Evolutionary conservation across 306 rosid genomes (phyloP), one percentile per base, ranked within the genome.

Genomic region (Malus asiatica): DNA sequence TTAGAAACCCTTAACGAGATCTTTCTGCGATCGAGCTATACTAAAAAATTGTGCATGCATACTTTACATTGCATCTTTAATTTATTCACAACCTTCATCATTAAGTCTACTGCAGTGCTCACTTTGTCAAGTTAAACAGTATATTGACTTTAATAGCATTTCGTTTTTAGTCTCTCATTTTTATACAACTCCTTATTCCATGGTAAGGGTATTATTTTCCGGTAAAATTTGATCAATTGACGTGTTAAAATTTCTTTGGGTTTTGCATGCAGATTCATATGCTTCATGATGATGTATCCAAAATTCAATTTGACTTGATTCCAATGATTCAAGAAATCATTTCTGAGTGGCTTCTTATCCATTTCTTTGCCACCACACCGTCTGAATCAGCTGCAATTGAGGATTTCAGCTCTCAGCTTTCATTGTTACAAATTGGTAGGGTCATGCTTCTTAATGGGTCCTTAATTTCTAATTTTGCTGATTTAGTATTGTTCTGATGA

Each of bases 261-360:
- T 70, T 76, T 14, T 78, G 68, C 66, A 69, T 63, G 79, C 93
- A 95, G 98, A 82, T 90, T 71, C 84, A 89, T 62, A 71, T 92
- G 93, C 77, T 84, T 33, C 92, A 83, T 45, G 90, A 84, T 83
- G 97, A 95, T 80, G 74, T 87, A 78, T 81, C 88, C 59, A 92
- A 77, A 88, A 85, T 95, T 84, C 93, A 89, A 77, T 80, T 83
- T 71, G 95, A 88, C 78, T 82, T 95, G 78, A 76, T 92, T 83
- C 98, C 98, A 29, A 90, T 92, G 95, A 84, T 95, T 83, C 92
- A 92, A 81, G 97, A 92, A 72, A 88, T 68, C 53, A 87, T 92
- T 83, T 90, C 81, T 78, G 98, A 95, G 78, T 95, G 97, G 97
- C 86, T 89, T 82, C 78, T 88, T 69, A 71, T 92, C 81, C 85